Conservation (phyloP, 2,329 filamentous ascomycete genomes). For the Dichotomopilus funicola region DNA sequence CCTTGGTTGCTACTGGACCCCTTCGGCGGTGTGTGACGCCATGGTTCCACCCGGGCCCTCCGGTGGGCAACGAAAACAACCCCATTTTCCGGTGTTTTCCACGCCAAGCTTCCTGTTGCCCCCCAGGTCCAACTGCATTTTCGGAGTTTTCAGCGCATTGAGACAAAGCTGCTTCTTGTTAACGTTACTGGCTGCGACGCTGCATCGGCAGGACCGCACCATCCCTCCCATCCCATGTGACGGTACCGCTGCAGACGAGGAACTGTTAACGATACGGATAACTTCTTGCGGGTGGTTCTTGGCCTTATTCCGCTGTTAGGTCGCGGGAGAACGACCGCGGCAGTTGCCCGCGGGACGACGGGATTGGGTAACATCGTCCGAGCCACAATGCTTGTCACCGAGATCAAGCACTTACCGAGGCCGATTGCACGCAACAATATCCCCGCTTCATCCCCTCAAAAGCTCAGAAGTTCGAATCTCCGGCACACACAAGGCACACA, state of each 20-base stretch:
- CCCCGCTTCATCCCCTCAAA: too few species aligned
- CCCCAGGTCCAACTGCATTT: neutral
- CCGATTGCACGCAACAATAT: too few species aligned
- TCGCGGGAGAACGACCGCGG: too few species aligned
- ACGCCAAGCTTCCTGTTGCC: slow-evolving; percentile 3
- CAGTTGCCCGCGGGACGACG: too few species aligned
- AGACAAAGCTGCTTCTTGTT: neutral
- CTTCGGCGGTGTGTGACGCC: neutral
- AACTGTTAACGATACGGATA: too few species aligned
- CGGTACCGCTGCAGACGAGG: neutral
- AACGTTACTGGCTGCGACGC: neutral
- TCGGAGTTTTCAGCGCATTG: neutral
- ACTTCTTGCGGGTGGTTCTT: too few species aligned
- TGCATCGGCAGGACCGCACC: neutral
- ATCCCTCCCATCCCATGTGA: neutral
- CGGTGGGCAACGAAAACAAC: neutral
- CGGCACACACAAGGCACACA: neutral
- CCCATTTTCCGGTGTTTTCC: neutral
- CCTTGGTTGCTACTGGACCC: neutral
- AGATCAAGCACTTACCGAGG: too few species aligned
- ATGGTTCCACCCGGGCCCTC: slow-evolving; percentile 1
- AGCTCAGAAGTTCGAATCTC: neutral
- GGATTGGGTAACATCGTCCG: too few species aligned
- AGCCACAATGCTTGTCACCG: too few species aligned
- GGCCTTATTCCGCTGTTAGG: too few species aligned